A percentile compares a stretch with the other conserved stretches of the same genome.
Evolutionary conservation across 345 rosid genomes (phyloP).

Genomic region (Eucalyptus guilfoylei): DNA sequence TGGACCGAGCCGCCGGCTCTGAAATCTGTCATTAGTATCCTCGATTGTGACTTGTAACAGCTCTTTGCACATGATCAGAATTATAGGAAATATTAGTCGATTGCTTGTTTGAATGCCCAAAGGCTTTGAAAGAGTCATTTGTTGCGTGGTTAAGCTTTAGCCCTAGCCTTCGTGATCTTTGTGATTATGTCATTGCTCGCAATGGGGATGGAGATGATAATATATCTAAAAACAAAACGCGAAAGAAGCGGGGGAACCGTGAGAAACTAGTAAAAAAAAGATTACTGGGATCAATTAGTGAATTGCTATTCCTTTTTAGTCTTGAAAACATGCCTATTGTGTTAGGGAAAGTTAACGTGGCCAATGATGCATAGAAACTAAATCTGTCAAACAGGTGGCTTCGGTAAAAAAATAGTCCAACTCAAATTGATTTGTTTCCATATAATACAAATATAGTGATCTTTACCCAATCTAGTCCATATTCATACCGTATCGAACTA

Average conservation of each 20-base stretch:
- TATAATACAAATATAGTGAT: neutral
- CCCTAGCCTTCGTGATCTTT: neutral
- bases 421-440: neutral
- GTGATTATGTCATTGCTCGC: neutral
- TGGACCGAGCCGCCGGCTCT: neutral
- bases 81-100: neutral
- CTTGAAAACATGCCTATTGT: neutral
- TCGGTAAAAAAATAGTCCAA: too few relatives aligned
- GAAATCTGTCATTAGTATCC: neutral
- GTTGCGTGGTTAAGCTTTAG: neutral
- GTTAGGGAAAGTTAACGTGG: neutral
- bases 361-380: neutral
- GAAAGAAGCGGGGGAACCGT: fast-evolving
- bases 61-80: neutral
- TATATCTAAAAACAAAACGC: neutral
- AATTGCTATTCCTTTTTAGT: neutral
- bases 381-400: fast-evolving
- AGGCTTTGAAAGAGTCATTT: neutral
- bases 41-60: neutral
- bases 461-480: fast-evolving
- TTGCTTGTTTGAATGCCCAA: neutral
- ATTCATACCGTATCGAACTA: too few relatives aligned
- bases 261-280: neutral
- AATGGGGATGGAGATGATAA: neutral
- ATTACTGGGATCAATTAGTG: fast-evolving